Conservation (phyloP, 768 basidiomycete genomes). For the Neoboletus subvelutipes region DNA sequence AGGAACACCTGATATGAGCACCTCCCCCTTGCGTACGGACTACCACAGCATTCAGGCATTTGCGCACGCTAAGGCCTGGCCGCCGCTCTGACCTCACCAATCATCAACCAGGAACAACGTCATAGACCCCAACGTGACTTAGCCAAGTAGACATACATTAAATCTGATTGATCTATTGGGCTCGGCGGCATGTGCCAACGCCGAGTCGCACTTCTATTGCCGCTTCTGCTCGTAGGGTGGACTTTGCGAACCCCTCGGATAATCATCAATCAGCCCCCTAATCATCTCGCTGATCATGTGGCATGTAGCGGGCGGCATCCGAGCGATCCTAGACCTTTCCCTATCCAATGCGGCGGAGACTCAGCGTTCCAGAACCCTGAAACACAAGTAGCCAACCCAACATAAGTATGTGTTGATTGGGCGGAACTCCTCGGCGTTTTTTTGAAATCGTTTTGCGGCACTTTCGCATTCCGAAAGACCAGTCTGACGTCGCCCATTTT, state of each 20-base stretch:
- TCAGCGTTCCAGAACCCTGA: background rate
- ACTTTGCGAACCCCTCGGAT: background rate
- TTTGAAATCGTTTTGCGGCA: no score
- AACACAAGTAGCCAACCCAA: background rate
- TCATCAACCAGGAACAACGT: background rate
- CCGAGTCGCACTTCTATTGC: background rate
- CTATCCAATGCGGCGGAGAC: background rate
- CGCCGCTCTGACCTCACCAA: background rate
- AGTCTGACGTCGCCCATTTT: background rate
- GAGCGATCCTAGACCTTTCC: background rate
- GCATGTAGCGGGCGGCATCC: background rate
- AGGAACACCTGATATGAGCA: background rate
- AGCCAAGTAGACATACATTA: background rate
- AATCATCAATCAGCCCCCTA: background rate
- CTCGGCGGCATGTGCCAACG: background rate
- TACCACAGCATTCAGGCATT: background rate
- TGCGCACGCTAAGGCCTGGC: background rate
- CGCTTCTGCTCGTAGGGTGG: background rate
- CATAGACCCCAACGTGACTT: background rate
- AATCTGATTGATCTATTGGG: background rate
- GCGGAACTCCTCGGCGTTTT: background rate
- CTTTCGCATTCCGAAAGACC: background rate
- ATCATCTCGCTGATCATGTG: background rate
- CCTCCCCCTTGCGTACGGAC: background rate
- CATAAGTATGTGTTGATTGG: background rate